These are phyloP conservation scores for Ophiostoma ulmi DNA, from an alignment of 2,329 filamentous ascomycete genomes.

Conservation along the genomic window DNA sequence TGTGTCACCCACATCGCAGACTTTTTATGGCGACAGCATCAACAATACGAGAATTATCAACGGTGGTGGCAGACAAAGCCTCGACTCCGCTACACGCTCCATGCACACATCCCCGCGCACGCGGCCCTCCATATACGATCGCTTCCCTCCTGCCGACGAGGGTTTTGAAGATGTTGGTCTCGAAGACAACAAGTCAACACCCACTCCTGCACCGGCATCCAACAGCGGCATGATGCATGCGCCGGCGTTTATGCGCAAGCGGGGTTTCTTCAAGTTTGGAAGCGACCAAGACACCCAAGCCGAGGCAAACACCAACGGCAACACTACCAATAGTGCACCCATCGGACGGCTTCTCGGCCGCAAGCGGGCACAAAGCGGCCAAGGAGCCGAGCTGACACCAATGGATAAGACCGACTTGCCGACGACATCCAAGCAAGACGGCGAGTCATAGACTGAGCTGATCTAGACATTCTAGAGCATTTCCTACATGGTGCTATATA, in stretches of 20 bases:
- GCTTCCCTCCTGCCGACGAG: slow-evolving; percentile 62
- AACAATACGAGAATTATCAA: slow-evolving; percentile 41
- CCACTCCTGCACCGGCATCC: slow-evolving; percentile 44
- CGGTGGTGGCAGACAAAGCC: slow-evolving; percentile 61
- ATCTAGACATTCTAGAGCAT: too few species aligned
- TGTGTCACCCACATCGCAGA: not conserved
- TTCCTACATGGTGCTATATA: not conserved
- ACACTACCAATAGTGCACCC: slow-evolving; percentile 32
- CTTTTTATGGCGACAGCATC: slow-evolving; percentile 37
- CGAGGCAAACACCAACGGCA: not conserved
- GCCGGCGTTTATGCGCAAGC: slow-evolving; percentile 49
- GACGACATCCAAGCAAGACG: not conserved
- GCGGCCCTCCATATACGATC: slow-evolving; percentile 32
- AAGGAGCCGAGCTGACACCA: slow-evolving; percentile 64
- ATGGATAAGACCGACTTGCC: slow-evolving; percentile 32
- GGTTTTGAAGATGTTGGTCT: slow-evolving; percentile 87
- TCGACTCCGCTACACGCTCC: slow-evolving; percentile 60
- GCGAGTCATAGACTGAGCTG: not conserved
- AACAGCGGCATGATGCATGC: not conserved
- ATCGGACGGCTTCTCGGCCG: slow-evolving; percentile 61
- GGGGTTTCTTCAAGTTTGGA: slow-evolving; percentile 75
- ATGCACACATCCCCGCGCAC: not conserved
- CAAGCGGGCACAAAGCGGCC: slow-evolving; percentile 65
- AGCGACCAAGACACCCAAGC: slow-evolving; percentile 42
- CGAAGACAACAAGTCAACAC: slow-evolving; percentile 51